Evolutionary conservation across 306 rosid species (phyloP).

Genomic region (Prunus salicina): DNA sequence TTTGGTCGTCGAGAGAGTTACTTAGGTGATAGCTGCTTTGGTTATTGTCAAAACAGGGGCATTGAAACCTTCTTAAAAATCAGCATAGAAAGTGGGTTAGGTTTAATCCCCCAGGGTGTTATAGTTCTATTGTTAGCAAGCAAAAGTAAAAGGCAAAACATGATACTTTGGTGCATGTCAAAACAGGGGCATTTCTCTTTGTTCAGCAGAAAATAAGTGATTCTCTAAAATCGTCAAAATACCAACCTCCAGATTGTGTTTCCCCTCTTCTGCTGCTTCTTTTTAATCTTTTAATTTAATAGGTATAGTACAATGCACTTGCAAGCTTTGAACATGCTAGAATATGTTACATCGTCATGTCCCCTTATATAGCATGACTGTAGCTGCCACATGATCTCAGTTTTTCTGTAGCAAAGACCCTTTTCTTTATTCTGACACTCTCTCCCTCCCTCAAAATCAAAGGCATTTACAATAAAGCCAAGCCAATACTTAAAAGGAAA

Average conservation of each 20-base stretch:
- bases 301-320: conserved; percentile 49
- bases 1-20: no score
- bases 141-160: no score
- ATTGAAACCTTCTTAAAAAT: no score
- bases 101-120: no score
- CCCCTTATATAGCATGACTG: conserved; percentile 27
- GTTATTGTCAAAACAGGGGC: no score
- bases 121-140: no score
- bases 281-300: conserved; percentile 12
- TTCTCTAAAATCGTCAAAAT: conserved; percentile 15
- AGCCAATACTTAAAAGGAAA: no score
- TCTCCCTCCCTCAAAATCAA: no score
- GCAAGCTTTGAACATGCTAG: conserved; percentile 45
- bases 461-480: no score
- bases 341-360: conserved; percentile 33
- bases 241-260: conserved; percentile 23
- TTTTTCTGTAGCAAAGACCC: conserved; percentile 26
- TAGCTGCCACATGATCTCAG: conserved; percentile 46
- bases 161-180: conserved; percentile 10
- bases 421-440: conserved; percentile 20
- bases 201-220: background rate
- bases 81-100: no score
- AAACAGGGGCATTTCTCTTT: conserved; percentile 16
- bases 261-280: conserved; percentile 15
- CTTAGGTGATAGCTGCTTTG: no score